These are phyloP conservation scores for Bothriochloa decipiens DNA, from an alignment of 176 grass and related monocot genomes.

Conservation along the genomic window DNA sequence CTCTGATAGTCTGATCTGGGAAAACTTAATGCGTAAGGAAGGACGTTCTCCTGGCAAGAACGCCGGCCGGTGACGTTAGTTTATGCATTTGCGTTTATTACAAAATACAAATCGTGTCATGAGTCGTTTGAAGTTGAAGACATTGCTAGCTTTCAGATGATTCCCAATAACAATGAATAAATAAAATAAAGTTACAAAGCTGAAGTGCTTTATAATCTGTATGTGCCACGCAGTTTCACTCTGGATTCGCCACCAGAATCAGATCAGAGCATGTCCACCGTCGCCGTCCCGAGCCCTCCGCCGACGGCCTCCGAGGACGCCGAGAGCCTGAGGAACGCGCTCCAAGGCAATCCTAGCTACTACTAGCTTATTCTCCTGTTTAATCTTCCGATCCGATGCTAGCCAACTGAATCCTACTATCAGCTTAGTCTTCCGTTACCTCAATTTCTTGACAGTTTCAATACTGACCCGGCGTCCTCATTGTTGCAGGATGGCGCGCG, in stretches of 20 bases:
- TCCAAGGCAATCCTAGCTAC: conserved; percentile 47
- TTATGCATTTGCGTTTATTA: background rate
- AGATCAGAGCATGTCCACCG: conserved; percentile 42
- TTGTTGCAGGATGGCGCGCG: conserved; percentile 62
- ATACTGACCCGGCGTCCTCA: background rate
- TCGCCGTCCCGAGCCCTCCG: conserved; percentile 44
- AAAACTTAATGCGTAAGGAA: conserved; percentile 41
- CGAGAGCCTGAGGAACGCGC: conserved; percentile 54
- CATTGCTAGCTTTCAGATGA: background rate
- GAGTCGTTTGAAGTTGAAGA: background rate
- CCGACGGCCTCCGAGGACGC: conserved; percentile 58
- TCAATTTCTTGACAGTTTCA: background rate
- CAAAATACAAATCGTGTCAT: background rate
- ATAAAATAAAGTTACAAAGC: background rate
- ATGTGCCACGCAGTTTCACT: background rate
- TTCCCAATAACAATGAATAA: background rate
- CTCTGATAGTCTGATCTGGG: background rate
- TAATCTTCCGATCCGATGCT: too few species aligned
- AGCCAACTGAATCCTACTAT: too few species aligned
- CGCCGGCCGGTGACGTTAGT: background rate
- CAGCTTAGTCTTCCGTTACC: background rate
- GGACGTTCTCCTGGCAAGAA: background rate
- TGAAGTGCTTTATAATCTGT: background rate
- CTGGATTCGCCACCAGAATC: background rate
- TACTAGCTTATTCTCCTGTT: too few species aligned